Evolutionary conservation across 1,284 basidiomycete genomes (phyloP).

Genomic region (Takashimella tepidaria): DNA sequence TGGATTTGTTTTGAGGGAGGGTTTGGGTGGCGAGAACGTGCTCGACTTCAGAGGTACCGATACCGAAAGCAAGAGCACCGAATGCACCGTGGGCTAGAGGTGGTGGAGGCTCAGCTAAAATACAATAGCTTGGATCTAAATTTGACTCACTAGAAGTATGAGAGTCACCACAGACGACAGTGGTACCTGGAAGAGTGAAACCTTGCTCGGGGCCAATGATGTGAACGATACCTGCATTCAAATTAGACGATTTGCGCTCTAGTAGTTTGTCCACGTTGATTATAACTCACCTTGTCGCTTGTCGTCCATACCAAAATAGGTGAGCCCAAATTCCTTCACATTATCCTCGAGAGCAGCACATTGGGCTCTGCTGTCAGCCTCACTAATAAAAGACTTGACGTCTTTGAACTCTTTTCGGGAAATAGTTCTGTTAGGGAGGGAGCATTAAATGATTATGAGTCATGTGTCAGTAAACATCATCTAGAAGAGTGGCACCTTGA

Average conservation of each 20-base stretch:
- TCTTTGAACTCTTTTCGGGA: slow-evolving; percentile 80
- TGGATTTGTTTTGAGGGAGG: slow-evolving; percentile 82
- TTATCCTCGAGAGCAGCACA: slow-evolving; percentile 87
- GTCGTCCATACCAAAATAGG: slow-evolving; percentile 91
- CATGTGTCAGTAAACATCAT: too few species aligned
- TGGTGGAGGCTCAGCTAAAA: neutral
- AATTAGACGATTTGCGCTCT: slow-evolving; percentile 4
- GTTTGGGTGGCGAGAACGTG: slow-evolving; percentile 96
- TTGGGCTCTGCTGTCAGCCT: slow-evolving; percentile 89
- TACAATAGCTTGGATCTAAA: neutral
- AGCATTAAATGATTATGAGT: too few species aligned
- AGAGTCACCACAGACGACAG: slow-evolving; percentile 93
- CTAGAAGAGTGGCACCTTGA: too few species aligned
- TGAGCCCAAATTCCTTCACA: slow-evolving; percentile 89
- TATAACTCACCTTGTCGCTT: slow-evolving; percentile 66
- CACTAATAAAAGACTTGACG: slow-evolving; percentile 71
- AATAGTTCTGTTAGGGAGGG: slow-evolving; percentile 60
- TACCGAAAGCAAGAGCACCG: slow-evolving; percentile 91
- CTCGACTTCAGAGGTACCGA: slow-evolving; percentile 94
- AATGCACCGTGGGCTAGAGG: slow-evolving; percentile 75
- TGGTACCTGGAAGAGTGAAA: slow-evolving; percentile 91
- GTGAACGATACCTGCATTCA: slow-evolving; percentile 74
- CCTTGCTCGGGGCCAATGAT: slow-evolving; percentile 95
- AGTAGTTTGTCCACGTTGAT: neutral
- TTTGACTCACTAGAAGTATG: slow-evolving; percentile 59